Base-by-base conservation (phyloP, 2,329 filamentous ascomycete species). In the Fusarium sublunatum region DNA sequence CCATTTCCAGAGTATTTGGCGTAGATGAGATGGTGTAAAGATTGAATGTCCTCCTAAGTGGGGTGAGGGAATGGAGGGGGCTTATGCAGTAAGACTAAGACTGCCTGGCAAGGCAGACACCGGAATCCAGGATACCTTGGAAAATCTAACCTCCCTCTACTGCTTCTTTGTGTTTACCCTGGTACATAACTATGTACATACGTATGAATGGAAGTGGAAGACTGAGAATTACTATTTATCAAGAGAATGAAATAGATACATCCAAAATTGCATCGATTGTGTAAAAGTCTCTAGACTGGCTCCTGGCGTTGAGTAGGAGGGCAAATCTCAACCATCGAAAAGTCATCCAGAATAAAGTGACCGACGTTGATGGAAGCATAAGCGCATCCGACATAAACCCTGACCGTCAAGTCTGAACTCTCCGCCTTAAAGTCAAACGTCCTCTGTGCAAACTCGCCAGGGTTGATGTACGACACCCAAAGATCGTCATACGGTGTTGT, bases 41-140 rank as follows among this genome's bases (percentile, higher is more conserved):
- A 4, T n/a, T 19, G 15, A 22, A 15, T 39, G 11, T 22, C 19
- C 7, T n/a, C 19, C 31, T 11, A 10, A 44, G 45, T 35, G 53
- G 53, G 55, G 53, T 58, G 42, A 31, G 29, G n/a, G n/a, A n/a
- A n/a, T n/a, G n/a, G n/a, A n/a, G n/a, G n/a, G n/a, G 13, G 22
- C 13, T 51, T 57, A 48, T 57, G 49, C 13, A 47, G 19, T 12
- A 39, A 31, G 36, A 32, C 19, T 19, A 19, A 49, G 50, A 35
- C 50, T 40, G 43, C 36, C 36, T 25, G 19, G 22, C 32, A 26
- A 47, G 41, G 32, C 41, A 38, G 49, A 42, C 36, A 42, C 4
- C 19, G 19, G 19, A 19, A 19, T 19, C 19, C 19, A 26, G 22
- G 34, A 25, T 48, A n/a, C 32, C n/a, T 39, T 39, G 12, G 12